These are phyloP conservation scores for Sanghuangporus weigelae DNA, from an alignment of 1,284 basidiomycete species.

Conservation along the genomic window DNA sequence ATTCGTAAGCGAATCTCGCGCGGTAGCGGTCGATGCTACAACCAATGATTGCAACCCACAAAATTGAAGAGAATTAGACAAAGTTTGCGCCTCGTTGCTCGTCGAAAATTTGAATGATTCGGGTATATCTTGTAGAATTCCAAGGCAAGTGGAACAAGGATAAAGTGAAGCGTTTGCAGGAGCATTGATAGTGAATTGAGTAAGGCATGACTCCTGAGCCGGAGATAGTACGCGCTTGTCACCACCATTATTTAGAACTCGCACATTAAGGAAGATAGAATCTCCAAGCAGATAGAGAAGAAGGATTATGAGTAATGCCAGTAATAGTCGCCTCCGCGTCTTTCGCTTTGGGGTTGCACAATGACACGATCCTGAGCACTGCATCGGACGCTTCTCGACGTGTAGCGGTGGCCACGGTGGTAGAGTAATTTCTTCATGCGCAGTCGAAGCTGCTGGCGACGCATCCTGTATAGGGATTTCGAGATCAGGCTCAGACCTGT, in stretches of 20 bases:
- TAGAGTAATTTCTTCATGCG: slow-evolving; percentile 8
- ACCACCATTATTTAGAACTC: slow-evolving; percentile 24
- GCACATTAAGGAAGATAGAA: slow-evolving; percentile 35
- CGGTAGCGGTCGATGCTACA: slow-evolving; percentile 36
- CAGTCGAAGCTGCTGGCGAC: slow-evolving; percentile 17
- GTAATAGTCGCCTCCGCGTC: slow-evolving; percentile 29
- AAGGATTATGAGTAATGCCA: slow-evolving; percentile 32
- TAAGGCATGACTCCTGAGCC: slow-evolving; percentile 40
- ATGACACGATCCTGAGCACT: slow-evolving; percentile 20
- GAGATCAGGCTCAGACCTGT: slow-evolving; percentile 19
- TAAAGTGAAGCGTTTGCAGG: slow-evolving; percentile 38
- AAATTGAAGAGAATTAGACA: slow-evolving; percentile 40
- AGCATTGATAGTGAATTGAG: slow-evolving; percentile 43
- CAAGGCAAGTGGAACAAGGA: slow-evolving; percentile 44
- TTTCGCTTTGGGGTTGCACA: slow-evolving; percentile 27
- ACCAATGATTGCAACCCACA: slow-evolving; percentile 47
- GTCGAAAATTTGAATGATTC: slow-evolving; percentile 30
- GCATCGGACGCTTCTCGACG: slow-evolving; percentile 33
- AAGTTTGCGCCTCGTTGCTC: slow-evolving; percentile 28
- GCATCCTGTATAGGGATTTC: slow-evolving; percentile 26
- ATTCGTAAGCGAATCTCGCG: slow-evolving; percentile 35
- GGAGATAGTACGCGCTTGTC: slow-evolving; percentile 30
- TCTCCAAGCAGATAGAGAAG: slow-evolving; percentile 41
- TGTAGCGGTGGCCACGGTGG: slow-evolving; percentile 35
- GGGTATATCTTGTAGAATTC: slow-evolving; percentile 36